Conservation (phyloP, 2,329 filamentous ascomycete species). For the Botrytis hyacinthi region DNA sequence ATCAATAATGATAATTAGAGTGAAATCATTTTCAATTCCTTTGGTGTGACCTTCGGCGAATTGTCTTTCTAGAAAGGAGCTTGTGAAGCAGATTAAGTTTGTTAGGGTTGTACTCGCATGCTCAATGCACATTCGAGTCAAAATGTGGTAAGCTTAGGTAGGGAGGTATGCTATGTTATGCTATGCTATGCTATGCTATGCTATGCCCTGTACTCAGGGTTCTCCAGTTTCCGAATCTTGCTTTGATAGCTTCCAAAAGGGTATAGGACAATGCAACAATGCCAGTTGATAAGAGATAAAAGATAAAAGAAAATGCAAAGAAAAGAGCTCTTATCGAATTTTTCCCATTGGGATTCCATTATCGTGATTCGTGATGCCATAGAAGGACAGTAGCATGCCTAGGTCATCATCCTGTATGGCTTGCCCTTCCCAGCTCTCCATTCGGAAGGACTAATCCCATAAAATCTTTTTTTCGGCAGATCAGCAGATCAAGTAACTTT, state of each 20-base stretch:
- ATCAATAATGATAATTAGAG: too few relatives aligned
- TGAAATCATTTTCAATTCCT: not conserved
- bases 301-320: not conserved
- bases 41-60: not conserved
- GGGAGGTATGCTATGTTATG: not conserved
- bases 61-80: not conserved
- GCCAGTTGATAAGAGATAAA: constrained; percentile 1
- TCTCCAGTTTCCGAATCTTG: constrained; percentile 12
- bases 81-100: not conserved
- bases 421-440: not conserved
- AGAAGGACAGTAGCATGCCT: not conserved
- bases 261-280: not conserved
- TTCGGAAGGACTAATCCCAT: not conserved
- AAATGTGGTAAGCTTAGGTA: not conserved
- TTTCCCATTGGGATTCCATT: not conserved
- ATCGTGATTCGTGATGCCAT: not conserved
- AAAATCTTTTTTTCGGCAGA: constrained; percentile 2
- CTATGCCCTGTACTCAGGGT: constrained; percentile 7
- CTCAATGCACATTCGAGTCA: constrained; percentile 3
- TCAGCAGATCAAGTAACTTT: constrained; percentile 11
- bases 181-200: not conserved
- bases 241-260: not conserved
- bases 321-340: constrained; percentile 12
- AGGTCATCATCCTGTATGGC: not conserved
- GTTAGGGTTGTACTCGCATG: not conserved